phyloP scores from a whole-genome alignment of 108 stramenopile genomes.

The Asterionellopsis glacialis region DNA sequence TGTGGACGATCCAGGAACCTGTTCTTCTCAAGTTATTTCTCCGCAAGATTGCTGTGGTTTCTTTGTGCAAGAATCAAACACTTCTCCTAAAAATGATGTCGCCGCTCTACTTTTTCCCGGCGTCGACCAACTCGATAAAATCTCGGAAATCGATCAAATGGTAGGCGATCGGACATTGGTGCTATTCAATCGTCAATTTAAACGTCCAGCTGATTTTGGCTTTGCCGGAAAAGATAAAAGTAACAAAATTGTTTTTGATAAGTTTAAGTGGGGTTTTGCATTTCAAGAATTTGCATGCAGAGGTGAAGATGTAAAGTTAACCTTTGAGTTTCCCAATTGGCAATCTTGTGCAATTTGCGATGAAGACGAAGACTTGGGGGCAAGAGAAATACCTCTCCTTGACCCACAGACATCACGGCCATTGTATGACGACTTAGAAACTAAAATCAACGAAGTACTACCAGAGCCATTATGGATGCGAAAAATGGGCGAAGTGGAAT shows the following conservation, averaged over 20 bases:
- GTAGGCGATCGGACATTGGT: conserved; percentile 48
- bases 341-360: conserved; percentile 43
- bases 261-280: conserved; percentile 50
- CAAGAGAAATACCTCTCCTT: conserved; percentile 34
- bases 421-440: conserved; percentile 41
- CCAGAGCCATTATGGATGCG: conserved; percentile 72
- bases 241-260: conserved; percentile 32
- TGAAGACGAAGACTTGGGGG: conserved; percentile 27
- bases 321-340: conserved; percentile 52
- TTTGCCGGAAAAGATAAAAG: conserved; percentile 31
- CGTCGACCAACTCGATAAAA: conserved; percentile 48
- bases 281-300: conserved; percentile 69
- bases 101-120: conserved; percentile 55
- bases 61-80: conserved; percentile 52
- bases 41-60: conserved; percentile 57
- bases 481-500: conserved; percentile 53
- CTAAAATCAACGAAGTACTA: conserved; percentile 55
- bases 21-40: conserved; percentile 51
- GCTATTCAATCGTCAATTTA: conserved; percentile 56
- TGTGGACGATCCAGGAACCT: conserved; percentile 29
- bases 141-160: conserved; percentile 51
- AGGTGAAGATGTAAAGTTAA: conserved; percentile 62
- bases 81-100: conserved; percentile 40
- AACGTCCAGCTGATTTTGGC: conserved; percentile 57
- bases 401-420: conserved; percentile 28